Conservation (phyloP, 495 filamentous ascomycete genomes). For the Polyplosphaeria fusca region DNA sequence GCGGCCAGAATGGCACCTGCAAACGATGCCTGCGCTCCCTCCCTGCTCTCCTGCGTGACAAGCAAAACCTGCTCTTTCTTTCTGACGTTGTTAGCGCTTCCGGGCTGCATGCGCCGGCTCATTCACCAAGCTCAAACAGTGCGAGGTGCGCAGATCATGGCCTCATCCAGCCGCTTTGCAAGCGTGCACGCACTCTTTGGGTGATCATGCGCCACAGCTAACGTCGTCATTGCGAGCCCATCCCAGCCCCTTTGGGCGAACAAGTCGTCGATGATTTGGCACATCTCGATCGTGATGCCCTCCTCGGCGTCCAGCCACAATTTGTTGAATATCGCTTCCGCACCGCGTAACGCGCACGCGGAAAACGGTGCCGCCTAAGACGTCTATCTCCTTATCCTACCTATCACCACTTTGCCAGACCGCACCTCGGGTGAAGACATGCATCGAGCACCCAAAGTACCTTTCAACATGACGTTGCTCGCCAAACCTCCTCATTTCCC, state of each 20-base stretch:
- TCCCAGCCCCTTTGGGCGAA: background rate
- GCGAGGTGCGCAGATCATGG: background rate
- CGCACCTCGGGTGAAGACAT: background rate
- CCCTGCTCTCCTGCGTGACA: too few species aligned
- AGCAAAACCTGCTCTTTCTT: background rate
- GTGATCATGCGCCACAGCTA: slow-evolving; percentile 13
- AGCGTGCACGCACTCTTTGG: background rate
- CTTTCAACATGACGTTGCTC: too few species aligned
- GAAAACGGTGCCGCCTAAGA: background rate
- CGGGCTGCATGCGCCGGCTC: background rate
- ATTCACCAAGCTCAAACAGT: background rate
- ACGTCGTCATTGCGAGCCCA: background rate
- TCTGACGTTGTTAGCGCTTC: background rate
- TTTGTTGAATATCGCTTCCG: background rate
- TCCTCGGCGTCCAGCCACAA: background rate
- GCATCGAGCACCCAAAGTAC: too few species aligned
- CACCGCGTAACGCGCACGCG: background rate
- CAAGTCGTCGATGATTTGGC: background rate
- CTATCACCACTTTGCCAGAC: background rate
- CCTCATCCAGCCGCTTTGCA: background rate
- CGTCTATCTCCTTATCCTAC: background rate
- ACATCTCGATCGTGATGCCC: slow-evolving; percentile 11
- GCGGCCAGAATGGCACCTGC: too few species aligned
- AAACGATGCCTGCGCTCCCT: too few species aligned
- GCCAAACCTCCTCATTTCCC: too few species aligned